Conservation (phyloP, 371 early-diverging fungal species). For the Dipsacomyces acuminosporus region DNA sequence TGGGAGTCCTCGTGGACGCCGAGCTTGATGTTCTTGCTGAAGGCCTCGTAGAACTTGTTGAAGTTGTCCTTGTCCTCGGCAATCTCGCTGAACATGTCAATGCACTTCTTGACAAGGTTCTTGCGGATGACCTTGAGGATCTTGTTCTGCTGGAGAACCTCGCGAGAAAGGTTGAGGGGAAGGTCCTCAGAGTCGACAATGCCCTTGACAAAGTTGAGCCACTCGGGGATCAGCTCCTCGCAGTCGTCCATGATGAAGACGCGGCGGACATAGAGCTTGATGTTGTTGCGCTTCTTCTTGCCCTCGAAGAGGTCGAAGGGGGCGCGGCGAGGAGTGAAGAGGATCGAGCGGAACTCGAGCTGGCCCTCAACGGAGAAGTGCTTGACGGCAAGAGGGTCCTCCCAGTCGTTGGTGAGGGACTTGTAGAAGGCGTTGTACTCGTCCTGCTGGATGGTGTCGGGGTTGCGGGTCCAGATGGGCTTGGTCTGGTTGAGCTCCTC, state of each 20-base stretch:
- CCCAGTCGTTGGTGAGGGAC: slow-evolving; percentile 92
- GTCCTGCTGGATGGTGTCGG: slow-evolving; percentile 82
- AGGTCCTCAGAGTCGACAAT: slow-evolving; percentile 94
- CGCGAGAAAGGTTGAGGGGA: slow-evolving; percentile 95
- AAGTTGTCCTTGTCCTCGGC: slow-evolving; percentile 89
- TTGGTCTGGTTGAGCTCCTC: slow-evolving; percentile 91
- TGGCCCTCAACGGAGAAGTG: slow-evolving; percentile 93
- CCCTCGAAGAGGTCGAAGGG: slow-evolving; percentile 88
- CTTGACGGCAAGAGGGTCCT: slow-evolving; percentile 87
- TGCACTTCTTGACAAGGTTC: slow-evolving; percentile 88
- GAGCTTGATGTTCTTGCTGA: slow-evolving; percentile 88
- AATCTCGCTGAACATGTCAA: slow-evolving; percentile 88
- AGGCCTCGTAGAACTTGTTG: slow-evolving; percentile 88
- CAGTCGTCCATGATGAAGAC: slow-evolving; percentile 98
- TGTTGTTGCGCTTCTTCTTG: slow-evolving; percentile 89
- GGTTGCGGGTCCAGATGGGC: slow-evolving; percentile 94
- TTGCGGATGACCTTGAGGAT: slow-evolving; percentile 92
- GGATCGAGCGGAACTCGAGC: slow-evolving; percentile 87
- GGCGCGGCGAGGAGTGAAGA: slow-evolving; percentile 86
- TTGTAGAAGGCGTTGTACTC: slow-evolving; percentile 94
- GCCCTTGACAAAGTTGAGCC: slow-evolving; percentile 81
- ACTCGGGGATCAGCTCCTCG: slow-evolving; percentile 92
- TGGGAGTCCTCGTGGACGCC: slow-evolving; percentile 87
- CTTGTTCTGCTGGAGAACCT: slow-evolving; percentile 93
- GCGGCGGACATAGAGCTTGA: slow-evolving; percentile 93